Base-by-base conservation (phyloP, 2,329 filamentous ascomycete species). In the Penicillium sp. region DNA sequence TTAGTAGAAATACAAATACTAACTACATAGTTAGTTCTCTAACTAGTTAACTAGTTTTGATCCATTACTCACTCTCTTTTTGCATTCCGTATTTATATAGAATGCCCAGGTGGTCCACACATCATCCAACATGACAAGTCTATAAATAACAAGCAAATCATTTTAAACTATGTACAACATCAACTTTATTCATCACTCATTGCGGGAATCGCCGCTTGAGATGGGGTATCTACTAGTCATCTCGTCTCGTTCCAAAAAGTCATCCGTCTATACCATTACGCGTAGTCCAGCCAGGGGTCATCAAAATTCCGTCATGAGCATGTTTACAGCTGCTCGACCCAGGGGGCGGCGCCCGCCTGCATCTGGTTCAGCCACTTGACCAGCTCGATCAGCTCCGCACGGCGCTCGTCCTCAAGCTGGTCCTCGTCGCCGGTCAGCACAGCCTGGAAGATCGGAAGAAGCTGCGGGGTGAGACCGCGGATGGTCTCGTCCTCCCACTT, bases 361-460 rank as follows among this genome's bases (percentile, higher is more conserved):
- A 71, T 72, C 56, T 72, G 67, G 60, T 75, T 75, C 49, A 78
- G 60, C 66, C 72, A 77, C 55, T 72, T 72, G 52, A 76, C 75
- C 7, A 78, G 69, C 60, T 76, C 72, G 43, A 73, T 67, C 24
- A 77, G 61, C 59, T 76, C 72, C 25, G 65, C 65, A 12, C 74
- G 69, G 38, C 74, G 73, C 61, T 76, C 74, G 41, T 76, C 73
- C 51, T 75, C 73, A 25, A 78, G 62, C 61, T 76, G 74, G 47
- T 75, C 71, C 46, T 69, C 64, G 15, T 75, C 72, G 42, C 70
- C 70, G 45, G 63, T 68, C 20, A 77, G 67, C 15, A 77, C 75
- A 25, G 72, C 62, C 59, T 76, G 68, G 66, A 78, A 74, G 58
- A 77, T 66, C 13, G 75, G 73, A 28, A 76, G 64, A 38, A 78